Evolutionary conservation across 1,284 basidiomycete genomes (phyloP), one percentile per base, ranked within the genome.

Genomic region (Vanrija pseudolonga): DNA sequence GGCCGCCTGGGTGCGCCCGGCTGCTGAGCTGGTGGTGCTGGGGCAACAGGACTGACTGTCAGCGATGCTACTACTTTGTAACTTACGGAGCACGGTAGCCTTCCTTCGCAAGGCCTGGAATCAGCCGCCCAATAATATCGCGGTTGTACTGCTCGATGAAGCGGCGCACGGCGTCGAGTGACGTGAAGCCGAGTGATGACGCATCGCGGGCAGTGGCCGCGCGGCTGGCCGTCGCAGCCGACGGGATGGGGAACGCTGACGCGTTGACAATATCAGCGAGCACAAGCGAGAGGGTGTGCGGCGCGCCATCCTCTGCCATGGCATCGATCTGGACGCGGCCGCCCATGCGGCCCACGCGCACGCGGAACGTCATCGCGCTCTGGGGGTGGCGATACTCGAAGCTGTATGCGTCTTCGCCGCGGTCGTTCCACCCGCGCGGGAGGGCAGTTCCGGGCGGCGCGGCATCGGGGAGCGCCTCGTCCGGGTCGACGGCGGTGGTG

Each of bases 301-400:
- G 79, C 38, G 73, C 70, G 42, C 76, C 74, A 47, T 80, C 76
- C 78, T 79, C 74, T 1, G 77, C 77, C 59, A 76, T 76, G 2
- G 68, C 78, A 45, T 77, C 77, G 14, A 79, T 63, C 52, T 77
- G 66, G 0, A 73, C 66, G 44, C 78, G 65, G 2, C 60, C 68
- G 0, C 78, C 78, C 60, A 80, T 73, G 22, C 72, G 68, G 9
- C 71, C 70, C 7, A 80, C 69, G 26, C 72, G 69, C 32, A 79
- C 62, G 42, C 76, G 63, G 56, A 77, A 79, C 12, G 60, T 62
- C 66, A 79, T 60, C 8, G 67, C 62, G 49, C 72, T 75, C 66
- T 79, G 77, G 15, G 63, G 71, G 62, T 78, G 77, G 28, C 62
- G 65, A 60, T 80, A 80, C 54, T 69, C 66, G 38, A 79, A 72